Evolutionary conservation across 164 flowering plant genomes (phyloP).

Genomic region (Annona squamosa): DNA sequence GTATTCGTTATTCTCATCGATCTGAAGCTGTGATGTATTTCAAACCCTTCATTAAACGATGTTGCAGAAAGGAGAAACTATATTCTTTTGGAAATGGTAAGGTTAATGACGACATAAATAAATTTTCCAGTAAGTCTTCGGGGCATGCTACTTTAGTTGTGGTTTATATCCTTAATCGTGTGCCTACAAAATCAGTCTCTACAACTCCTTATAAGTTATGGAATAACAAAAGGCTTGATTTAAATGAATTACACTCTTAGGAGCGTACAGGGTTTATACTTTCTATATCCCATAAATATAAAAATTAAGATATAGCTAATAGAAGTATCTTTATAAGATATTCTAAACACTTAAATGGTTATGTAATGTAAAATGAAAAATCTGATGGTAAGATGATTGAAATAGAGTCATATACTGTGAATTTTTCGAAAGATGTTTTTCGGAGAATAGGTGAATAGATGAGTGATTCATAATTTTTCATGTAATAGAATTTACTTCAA

Average conservation of each 20-base stretch:
- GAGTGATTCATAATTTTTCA: neutral
- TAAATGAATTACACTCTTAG: neutral
- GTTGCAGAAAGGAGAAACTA: neutral
- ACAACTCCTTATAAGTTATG: neutral
- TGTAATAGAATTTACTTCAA: neutral
- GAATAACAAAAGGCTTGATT: neutral
- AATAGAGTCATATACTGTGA: neutral
- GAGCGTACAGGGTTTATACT: neutral
- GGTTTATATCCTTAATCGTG: slow-evolving; percentile 3
- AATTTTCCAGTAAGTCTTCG: slow-evolving; percentile 10
- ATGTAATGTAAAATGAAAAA: neutral
- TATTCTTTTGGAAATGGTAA: neutral
- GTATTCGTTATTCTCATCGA: neutral
- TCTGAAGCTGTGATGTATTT: slow-evolving; percentile 1
- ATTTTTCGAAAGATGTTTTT: neutral
- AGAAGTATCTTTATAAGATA: neutral
- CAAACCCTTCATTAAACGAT: neutral
- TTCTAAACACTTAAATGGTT: neutral
- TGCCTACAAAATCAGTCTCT: neutral
- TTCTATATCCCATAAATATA: neutral
- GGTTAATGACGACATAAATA: slow-evolving; percentile 6
- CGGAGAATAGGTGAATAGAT: neutral
- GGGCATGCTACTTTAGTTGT: neutral
- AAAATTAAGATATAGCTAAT: neutral
- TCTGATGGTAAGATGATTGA: neutral